A percentile compares a stretch with the other conserved stretches of the same genome.
Conservation (phyloP, 202 grass and related monocot genomes). For the Alloteropsis angusta region DNA sequence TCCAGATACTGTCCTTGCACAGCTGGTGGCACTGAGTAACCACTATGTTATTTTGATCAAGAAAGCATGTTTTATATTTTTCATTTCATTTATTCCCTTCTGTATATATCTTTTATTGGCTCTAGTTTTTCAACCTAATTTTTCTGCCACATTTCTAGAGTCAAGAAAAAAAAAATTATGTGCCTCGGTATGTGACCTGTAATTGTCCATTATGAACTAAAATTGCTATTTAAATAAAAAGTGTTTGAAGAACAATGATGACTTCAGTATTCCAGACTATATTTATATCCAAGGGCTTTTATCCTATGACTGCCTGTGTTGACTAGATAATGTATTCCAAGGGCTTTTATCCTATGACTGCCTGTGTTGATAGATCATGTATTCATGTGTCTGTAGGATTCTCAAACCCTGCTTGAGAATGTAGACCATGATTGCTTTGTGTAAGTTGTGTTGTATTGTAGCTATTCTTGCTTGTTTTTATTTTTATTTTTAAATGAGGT, state of each 20-base stretch:
- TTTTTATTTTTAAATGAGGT: not conserved
- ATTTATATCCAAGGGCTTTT: constrained; percentile 1
- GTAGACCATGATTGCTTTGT: constrained; percentile 2
- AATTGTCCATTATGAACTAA: constrained; percentile 11
- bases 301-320: not conserved
- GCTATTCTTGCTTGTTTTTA: not conserved
- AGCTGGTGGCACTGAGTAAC: not conserved
- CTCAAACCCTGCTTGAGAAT: not conserved
- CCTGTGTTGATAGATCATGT: not conserved
- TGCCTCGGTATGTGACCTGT: not conserved
- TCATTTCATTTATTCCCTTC: too few species aligned
- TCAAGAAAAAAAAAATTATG: not conserved
- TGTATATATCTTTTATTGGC: too few species aligned
- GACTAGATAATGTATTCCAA: not conserved
- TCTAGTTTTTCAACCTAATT: too few species aligned
- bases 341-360: not conserved
- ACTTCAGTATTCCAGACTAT: not conserved
- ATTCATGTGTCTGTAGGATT: not conserved
- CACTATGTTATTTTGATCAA: not conserved
- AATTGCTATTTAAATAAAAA: not conserved
- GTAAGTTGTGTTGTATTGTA: not conserved
- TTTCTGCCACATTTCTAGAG: too few species aligned
- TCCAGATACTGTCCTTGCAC: constrained; percentile 10
- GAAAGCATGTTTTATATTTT: too few species aligned
- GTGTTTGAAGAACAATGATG: constrained; percentile 1